Evolutionary conservation across 306 rosid genomes (phyloP).

Genomic region (Urtica urens): DNA sequence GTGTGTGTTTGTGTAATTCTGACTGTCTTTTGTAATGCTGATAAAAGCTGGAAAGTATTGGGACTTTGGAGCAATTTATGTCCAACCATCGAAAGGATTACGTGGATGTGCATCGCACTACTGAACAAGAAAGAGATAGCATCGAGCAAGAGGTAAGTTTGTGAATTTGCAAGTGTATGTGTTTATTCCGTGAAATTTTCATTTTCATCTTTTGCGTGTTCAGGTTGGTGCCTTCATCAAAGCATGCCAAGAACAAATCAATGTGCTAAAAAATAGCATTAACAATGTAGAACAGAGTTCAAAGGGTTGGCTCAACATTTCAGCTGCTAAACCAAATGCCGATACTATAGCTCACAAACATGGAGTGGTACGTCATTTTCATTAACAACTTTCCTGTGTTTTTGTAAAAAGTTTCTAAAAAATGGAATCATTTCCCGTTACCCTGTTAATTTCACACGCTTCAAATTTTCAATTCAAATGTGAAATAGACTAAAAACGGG

Average conservation of each 20-base stretch:
- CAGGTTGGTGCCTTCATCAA: slow-evolving; percentile 85
- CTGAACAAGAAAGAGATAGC: slow-evolving; percentile 91
- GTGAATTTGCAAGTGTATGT: background rate
- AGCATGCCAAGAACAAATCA: slow-evolving; percentile 89
- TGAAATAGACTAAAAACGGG: no score
- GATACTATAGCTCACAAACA: slow-evolving; percentile 93
- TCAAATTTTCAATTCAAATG: no score
- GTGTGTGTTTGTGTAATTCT: background rate
- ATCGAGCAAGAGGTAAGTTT: slow-evolving; percentile 88
- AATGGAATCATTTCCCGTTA: no score
- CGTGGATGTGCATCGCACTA: slow-evolving; percentile 79
- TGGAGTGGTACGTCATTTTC: slow-evolving; percentile 76
- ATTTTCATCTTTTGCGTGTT: slow-evolving; percentile 14
- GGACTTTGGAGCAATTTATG: slow-evolving; percentile 67
- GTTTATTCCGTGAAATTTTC: background rate
- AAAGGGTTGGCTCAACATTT: slow-evolving; percentile 78
- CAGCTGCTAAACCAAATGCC: slow-evolving; percentile 47
- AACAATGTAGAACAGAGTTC: slow-evolving; percentile 53
- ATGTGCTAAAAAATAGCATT: slow-evolving; percentile 70
- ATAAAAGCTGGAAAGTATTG: slow-evolving; percentile 68
- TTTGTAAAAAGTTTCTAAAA: no score
- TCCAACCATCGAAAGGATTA: slow-evolving; percentile 85
- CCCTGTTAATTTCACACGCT: no score
- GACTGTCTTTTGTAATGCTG: background rate
- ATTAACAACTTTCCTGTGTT: background rate